These are phyloP conservation scores for Hymenoscyphus scutula DNA, from an alignment of 2,329 filamentous ascomycete genomes.

Conservation along the genomic window DNA sequence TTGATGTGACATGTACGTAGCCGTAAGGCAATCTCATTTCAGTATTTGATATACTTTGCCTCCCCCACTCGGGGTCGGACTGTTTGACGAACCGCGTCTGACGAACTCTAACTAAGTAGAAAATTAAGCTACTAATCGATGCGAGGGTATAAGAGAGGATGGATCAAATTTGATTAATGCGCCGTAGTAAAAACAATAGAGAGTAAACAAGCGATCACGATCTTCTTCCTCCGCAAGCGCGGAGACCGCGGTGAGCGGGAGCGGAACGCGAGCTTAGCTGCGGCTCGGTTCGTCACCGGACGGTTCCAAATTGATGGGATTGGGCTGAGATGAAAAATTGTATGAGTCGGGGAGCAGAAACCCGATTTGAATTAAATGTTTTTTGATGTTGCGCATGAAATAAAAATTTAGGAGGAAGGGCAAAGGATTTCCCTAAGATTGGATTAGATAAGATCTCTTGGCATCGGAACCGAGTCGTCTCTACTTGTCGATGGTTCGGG, in stretches of 20 bases:
- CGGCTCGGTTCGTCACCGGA: slow-evolving; percentile 1
- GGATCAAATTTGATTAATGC: background rate
- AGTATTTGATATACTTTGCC: background rate
- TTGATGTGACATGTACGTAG: background rate
- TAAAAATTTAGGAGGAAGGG: too few species aligned
- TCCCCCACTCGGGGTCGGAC: background rate
- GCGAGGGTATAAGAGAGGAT: too few species aligned
- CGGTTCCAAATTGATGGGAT: background rate
- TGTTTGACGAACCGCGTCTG: background rate
- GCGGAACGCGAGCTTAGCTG: background rate
- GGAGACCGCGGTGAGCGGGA: background rate
- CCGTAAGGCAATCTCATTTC: background rate
- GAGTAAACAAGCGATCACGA: background rate
- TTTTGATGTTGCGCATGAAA: background rate
- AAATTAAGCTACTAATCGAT: background rate
- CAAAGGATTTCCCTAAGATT: too few species aligned
- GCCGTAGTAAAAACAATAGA: background rate
- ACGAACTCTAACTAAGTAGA: background rate
- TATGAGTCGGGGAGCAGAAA: background rate
- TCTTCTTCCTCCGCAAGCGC: background rate
- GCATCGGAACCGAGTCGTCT: too few species aligned
- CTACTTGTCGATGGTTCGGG: too few species aligned
- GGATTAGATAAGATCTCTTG: too few species aligned
- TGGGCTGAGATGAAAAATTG: background rate
- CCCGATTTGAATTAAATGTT: background rate